Base-by-base conservation (phyloP, 73 alveolate species). In the Symbiodinium pilosum region DNA sequence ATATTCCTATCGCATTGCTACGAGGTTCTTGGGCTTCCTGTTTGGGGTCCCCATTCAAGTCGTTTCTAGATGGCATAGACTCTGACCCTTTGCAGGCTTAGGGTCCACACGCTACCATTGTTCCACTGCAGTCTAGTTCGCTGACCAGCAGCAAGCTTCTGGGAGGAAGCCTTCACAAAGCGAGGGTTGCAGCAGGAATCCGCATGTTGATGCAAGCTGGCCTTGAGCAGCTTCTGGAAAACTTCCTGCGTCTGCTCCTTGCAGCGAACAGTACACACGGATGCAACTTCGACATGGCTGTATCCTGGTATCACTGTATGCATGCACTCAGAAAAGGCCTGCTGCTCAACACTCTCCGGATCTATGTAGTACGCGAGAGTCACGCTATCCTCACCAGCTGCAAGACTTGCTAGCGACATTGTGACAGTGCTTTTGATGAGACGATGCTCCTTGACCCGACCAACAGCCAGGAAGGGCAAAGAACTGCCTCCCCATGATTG, bases 121-220 rank as follows among this genome's bases (percentile, higher is more conserved):
- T 91, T 91, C 97, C 97, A 91, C 97, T 91, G 97, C 97, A 91
- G 97, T 86, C 97, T 85, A 42, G 97, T 91, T 69, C 97, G 68
- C 81, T 91, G 97, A 28, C 97, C 97, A 91, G 97, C 97, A 28
- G 97, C 97, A 85, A 91, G 88, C 54, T 91, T 91, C 97, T 68
- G 88, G 40, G 97, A 91, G 28, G 97, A 91, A 69, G 97, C 97
- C 97, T 91, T 36, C 47, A 30, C 30, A n/a, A 64, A 24, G 39
- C 38, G 12, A 64, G 81, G 21, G 59, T 14, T 47, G 59, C 59
- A 47, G 59, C 59, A 14, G 59, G 59, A 47, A 47, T 47, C 59
- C 59, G 59, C 59, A 14, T 75, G 30, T 34, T 81, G 5, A 8
- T 2, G 88, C 39, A 30, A 75, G 36, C 59, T 2, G 41, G 83